phyloP scores from a whole-genome alignment of 2,329 filamentous ascomycete genomes.

The Trichophyton simii region DNA sequence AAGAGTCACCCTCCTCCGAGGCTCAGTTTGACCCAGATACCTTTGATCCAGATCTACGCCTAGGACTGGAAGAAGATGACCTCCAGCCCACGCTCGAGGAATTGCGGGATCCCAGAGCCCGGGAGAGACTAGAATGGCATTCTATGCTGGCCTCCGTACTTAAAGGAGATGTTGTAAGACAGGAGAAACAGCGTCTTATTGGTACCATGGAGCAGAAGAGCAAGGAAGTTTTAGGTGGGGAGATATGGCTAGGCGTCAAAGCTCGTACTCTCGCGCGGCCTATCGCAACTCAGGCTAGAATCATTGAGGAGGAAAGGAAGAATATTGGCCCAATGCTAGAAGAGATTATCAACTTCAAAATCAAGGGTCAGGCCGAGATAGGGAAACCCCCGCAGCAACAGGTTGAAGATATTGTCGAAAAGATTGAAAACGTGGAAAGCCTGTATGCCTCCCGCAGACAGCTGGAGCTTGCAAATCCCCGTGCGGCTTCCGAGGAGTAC shows the following conservation, averaged over 20 bases:
- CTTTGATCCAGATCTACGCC: conserved; percentile 81
- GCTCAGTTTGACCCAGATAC: conserved; percentile 68
- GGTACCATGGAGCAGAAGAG: conserved; percentile 64
- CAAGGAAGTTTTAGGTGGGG: conserved; percentile 53
- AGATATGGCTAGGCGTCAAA: conserved; percentile 78
- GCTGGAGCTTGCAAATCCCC: conserved; percentile 61
- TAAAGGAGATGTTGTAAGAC: conserved; percentile 90
- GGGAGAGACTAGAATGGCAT: conserved; percentile 92
- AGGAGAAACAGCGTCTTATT: conserved; percentile 92
- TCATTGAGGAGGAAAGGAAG: conserved; percentile 72
- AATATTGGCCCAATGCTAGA: conserved; percentile 65
- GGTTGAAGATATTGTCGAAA: conserved; percentile 75
- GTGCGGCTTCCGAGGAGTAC: conserved; percentile 64
- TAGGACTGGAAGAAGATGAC: conserved; percentile 86
- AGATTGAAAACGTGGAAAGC: conserved; percentile 78
- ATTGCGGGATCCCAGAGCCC: conserved; percentile 71
- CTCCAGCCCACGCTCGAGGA: conserved; percentile 83
- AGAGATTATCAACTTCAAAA: conserved; percentile 82
- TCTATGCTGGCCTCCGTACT: conserved; percentile 93
- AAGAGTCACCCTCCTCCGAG: conserved; percentile 78
- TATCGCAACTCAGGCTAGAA: conserved; percentile 67
- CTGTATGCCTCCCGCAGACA: conserved; percentile 71
- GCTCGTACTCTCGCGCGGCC: conserved; percentile 75
- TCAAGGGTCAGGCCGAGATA: conserved; percentile 83
- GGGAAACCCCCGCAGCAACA: conserved; percentile 80